Percentiles rank a stretch among this genome's conserved stretches.
Evolutionary conservation across 306 rosid species (phyloP).

Genomic region (Vachellia pachyceras): DNA sequence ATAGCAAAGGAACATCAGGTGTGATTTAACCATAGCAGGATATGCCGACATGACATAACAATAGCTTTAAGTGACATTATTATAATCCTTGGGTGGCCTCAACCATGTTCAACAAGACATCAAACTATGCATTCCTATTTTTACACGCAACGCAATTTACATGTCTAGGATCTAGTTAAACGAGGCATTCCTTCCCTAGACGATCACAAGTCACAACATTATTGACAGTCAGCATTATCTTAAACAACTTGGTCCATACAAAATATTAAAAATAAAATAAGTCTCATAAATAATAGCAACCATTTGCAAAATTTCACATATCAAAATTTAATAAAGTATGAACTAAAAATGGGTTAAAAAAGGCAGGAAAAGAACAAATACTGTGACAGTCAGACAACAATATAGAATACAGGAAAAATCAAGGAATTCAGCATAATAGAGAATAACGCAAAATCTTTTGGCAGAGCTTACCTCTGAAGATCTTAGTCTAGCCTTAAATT

Average conservation of each 20-base stretch:
- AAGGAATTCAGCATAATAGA: conserved; percentile 19
- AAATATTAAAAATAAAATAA: background rate
- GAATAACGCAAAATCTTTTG: conserved; percentile 24
- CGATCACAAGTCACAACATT: conserved; percentile 9
- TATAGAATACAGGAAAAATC: conserved; percentile 8
- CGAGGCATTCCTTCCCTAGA: conserved; percentile 3
- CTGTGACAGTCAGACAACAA: background rate
- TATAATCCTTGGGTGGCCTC: background rate
- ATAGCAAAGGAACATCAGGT: conserved; percentile 13
- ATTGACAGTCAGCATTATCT: conserved; percentile 2
- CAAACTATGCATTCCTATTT: background rate
- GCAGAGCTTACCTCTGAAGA: conserved; percentile 60
- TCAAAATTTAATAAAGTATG: conserved; percentile 20
- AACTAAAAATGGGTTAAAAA: conserved; percentile 16
- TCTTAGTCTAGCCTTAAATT: conserved; percentile 81
- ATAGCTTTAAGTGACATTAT: background rate
- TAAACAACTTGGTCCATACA: background rate
- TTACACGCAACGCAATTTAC: background rate
- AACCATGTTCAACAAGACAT: conserved; percentile 5
- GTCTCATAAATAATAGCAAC: background rate
- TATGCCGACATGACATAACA: background rate
- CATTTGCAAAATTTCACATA: conserved; percentile 14
- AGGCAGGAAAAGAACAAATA: conserved; percentile 22
- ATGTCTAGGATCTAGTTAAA: conserved; percentile 1
- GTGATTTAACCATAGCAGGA: conserved; percentile 20